Base-by-base conservation (phyloP, 192 early-diverging fungal species). In the Pilaira anomala region DNA sequence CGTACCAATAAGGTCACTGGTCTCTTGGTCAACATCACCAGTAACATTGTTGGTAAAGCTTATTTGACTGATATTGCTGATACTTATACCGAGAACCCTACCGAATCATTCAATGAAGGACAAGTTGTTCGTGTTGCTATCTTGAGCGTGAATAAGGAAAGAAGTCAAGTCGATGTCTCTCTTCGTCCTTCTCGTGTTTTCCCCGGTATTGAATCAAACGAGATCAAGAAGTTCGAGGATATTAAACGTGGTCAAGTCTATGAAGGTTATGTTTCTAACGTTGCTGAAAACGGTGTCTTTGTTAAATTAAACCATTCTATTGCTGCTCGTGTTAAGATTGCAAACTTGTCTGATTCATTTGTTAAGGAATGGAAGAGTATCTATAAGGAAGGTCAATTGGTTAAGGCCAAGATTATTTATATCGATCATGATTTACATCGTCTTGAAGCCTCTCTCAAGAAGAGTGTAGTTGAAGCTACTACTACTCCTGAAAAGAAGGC, bases 261-360 rank as follows among this genome's bases (percentile, higher is more conserved):
- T 9, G 79, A 81, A 29, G 93, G 90, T 0, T 93, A 81, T 60
- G 85, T 97, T 41, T 79, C 76, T 46, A 88, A 85, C 57, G 77
- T 88, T 8, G 81, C 82, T 2, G 81, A 90, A n/a, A 79, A 78
- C 36, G 87, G 88, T 60, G 73, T 87, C 53, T 94, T 97, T 72
- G 79, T 97, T 21, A 53, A 75, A 16, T 73, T 96, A 26, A 83
- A 81, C 42, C 84, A 77, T 55, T 67, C 77, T 9, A 39, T 90
- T 22, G 71, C 71, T 57, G 95, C 78, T 16, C 86, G 91, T 54
- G 92, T 93, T 40, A 86, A 92, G 73, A 94, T 97, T 66, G 78
- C 86, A 29, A 87, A 96, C 63, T 61, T 97, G 14, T 90, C 87
- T 2, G 93, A 96, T 77, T 87, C 84, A 28, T 96, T 82, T 59